Base-by-base conservation (phyloP, 129 eudicot species). In the Flaveria bidentis region DNA sequence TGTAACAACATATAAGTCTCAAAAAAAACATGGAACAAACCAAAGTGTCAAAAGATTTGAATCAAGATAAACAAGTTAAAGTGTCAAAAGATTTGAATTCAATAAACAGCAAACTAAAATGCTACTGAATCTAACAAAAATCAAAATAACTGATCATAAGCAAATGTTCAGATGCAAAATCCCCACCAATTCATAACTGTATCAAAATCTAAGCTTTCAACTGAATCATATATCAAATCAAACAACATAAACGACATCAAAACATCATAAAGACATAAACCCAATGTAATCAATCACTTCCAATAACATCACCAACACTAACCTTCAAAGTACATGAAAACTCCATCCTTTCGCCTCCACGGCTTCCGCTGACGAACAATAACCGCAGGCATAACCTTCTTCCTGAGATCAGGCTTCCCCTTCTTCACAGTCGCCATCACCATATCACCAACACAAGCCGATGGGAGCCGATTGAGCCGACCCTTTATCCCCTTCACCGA, bases 311-410 rank as follows among this genome's bases (percentile, higher is more conserved):
- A 60, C 12, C 41, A n/a, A 45, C 69, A 75, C 58, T 22, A 61
- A 92, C 98, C 98, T 93, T 93, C 98, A n/a, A 93, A 93, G 87
- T 93, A 93, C 98, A 93, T 93, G 82, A 74, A 93, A 36, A 93
- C 98, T 11, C 98, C 98, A 46, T 93, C 98, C 98, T 93, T 93
- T 93, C 98, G 91, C 81, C 98, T 92, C 97, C 97, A 93, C 0
- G 98, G 97, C 87, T 93, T 93, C 46, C 98, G 89, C 82, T 93
- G 98, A 72, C 98, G 87, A 62, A 93, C 98, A 13, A 93, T 84
- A 60, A 93, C 98, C 25, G 98, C 98, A 13, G 97, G 98, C 98
- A 91, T 93, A 30, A 93, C 98, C 87, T 93, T 93, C 93, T 93
- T 93, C 74, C 98, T 84, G 36, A 93, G 90, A 88, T 93, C 98